These are phyloP conservation scores for Ceratocystis cacaofunesta DNA, from an alignment of 2,329 filamentous ascomycete species.

Conservation along the genomic window DNA sequence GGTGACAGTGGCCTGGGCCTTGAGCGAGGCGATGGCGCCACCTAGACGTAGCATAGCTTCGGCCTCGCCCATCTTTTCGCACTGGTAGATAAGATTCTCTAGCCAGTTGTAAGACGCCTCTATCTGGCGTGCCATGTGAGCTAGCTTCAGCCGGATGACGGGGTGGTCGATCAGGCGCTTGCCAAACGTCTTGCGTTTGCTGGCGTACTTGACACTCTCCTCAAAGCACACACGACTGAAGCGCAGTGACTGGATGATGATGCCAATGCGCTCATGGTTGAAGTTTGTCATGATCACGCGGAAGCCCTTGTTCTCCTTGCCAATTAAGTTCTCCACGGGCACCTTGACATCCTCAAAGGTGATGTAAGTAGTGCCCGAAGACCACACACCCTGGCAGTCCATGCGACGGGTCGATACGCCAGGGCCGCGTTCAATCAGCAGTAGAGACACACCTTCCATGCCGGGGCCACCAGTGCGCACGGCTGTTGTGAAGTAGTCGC, in stretches of 20 bases:
- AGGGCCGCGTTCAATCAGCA: slow-evolving; percentile 80
- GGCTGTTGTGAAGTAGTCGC: slow-evolving; percentile 93
- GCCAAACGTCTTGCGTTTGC: slow-evolving; percentile 93
- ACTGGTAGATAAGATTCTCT: slow-evolving; percentile 89
- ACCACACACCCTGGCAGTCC: slow-evolving; percentile 98
- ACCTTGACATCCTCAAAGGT: slow-evolving; percentile 99
- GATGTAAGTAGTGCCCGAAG: slow-evolving; percentile 87
- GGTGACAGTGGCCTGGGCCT: slow-evolving; percentile 83
- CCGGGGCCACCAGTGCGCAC: slow-evolving; percentile 78
- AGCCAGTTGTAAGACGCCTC: slow-evolving; percentile 96
- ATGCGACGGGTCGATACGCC: slow-evolving; percentile 88
- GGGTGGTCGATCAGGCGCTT: slow-evolving; percentile 94
- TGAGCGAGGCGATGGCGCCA: slow-evolving; percentile 82
- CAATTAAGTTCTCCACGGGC: slow-evolving; percentile 94
- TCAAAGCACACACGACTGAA: slow-evolving; percentile 96
- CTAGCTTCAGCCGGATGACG: slow-evolving; percentile 93
- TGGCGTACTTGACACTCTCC: slow-evolving; percentile 88
- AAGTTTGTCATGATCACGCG: slow-evolving; percentile 99
- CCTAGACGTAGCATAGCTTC: slow-evolving; percentile 94
- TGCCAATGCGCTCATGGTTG: slow-evolving; percentile 97
- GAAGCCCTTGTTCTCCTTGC: slow-evolving; percentile 97
- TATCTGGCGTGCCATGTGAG: slow-evolving; percentile 95
- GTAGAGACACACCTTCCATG: slow-evolving; percentile 82
- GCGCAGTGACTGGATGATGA: slow-evolving; percentile 92
- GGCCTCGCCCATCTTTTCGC: slow-evolving; percentile 79